Evolutionary conservation across 164 flowering plant species (phyloP), one percentile per base, ranked within the genome.

Genomic region (Saururus chinensis): DNA sequence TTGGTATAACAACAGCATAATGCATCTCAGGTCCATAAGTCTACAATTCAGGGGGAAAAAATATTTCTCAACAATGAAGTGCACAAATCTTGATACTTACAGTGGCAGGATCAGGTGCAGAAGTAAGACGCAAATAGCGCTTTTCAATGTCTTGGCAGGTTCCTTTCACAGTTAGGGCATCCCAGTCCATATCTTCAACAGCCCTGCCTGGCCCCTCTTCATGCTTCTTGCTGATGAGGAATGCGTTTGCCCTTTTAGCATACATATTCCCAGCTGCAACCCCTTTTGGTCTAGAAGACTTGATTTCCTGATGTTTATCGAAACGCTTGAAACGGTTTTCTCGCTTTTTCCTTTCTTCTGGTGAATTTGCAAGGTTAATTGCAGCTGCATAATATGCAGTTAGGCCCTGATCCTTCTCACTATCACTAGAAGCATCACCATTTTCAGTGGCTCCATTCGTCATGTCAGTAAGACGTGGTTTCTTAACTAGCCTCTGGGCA

Each of bases 101-200:
- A 65, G 92, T 79, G 63, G 89, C 69, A 40, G 97, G 99, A 76
- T 90, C 99, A 67, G 99, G 99, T 53, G 97, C 97, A 79, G 97
- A 87, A 68, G 99, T 93, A 62, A 93, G 95, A 25, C 99, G 97
- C 77, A 93, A 68, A 70, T 93, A 93, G 66, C 96, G 92, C 70
- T 93, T 93, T 78, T 93, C 97, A 66, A 90, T 82, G 75, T 90
- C 99, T 78, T 88, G 99, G 80, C 89, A 88, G 57, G 96, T 90
- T 53, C 99, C 99, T 73, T 82, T 93, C 16, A 93, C 86, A 71
- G 97, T 90, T 57, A 93, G 83, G 7, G 97, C 74, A 80, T 93
- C 95, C 99, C 97, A 93, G 62, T 93, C 96, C 67, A 93, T 88
- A 76, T 93, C 97, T 77, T 93, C 99, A 64, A 93, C 97, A 68